phyloP scores from a whole-genome alignment of 129 eudicot genomes.

The Deinandra increscens region DNA sequence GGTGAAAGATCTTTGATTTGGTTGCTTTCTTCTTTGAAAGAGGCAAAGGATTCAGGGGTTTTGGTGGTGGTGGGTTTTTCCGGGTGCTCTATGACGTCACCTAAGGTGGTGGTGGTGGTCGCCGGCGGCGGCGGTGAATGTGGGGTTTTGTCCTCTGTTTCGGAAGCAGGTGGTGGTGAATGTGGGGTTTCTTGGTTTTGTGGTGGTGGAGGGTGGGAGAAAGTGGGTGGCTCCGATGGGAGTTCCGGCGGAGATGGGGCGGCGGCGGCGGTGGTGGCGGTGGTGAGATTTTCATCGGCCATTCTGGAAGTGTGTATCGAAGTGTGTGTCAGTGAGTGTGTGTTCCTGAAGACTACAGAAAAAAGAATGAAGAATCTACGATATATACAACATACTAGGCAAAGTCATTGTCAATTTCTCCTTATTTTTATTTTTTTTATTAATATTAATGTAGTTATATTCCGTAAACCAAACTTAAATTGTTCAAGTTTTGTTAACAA shows the following conservation, averaged over 20 bases:
- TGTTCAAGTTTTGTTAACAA: too few relatives aligned
- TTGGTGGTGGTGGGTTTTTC: constrained; percentile 30
- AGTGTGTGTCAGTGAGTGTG: constrained; percentile 14
- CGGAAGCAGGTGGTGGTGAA: constrained; percentile 18
- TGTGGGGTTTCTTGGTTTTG: constrained; percentile 8
- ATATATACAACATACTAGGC: too few relatives aligned
- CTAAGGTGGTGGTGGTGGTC: constrained; percentile 21
- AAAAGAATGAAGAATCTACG: neutral
- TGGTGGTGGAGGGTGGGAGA: constrained; percentile 19
- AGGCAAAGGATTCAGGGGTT: constrained; percentile 32
- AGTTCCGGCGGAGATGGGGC: constrained; percentile 19
- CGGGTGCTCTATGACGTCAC: constrained; percentile 31
- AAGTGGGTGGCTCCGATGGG: neutral
- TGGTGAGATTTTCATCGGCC: constrained; percentile 25
- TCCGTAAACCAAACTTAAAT: too few relatives aligned
- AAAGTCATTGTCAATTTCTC: too few relatives aligned
- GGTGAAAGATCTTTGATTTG: constrained; percentile 47
- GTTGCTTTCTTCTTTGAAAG: constrained; percentile 63
- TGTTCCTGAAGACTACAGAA: neutral
- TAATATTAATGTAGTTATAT: too few relatives aligned
- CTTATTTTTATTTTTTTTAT: too few relatives aligned
- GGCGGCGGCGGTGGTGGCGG: constrained; percentile 17
- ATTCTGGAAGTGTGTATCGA: constrained; percentile 23
- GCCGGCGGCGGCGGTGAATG: constrained; percentile 19
- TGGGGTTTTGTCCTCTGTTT: constrained; percentile 3